Base-by-base conservation (phyloP, 192 early-diverging fungal species). In the Phlyctochytrium bullatum region DNA sequence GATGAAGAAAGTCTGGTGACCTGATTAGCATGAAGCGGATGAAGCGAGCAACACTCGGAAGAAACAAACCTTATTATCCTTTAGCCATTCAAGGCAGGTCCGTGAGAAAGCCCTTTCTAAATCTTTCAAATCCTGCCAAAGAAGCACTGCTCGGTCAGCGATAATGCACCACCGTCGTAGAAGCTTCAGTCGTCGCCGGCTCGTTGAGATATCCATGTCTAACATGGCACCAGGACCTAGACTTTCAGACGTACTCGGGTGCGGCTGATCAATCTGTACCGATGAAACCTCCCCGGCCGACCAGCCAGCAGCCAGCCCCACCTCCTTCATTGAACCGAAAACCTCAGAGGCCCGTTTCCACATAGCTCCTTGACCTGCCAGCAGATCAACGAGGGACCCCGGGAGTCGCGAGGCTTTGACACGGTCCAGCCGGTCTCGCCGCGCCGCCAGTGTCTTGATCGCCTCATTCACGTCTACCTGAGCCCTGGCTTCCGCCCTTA, bases 81-180 rank as follows among this genome's bases (percentile, higher is more conserved):
- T 34, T 17, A 69, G 52, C 68, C 68, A 69, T n/a, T 69, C 68
- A 52, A 63, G 28, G 34, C 68, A 61, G 16, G 29, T 3, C 23
- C 40, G 20, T 14, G 61, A 58, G 61, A 52, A 40, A 3, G 20
- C 50, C 27, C 60, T 27, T 34, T 69, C 68, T 16, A n/a, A 4
- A 14, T 61, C 59, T 1, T 60, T 58, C 28, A 69, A 53, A 14
- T 69, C 68, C 31, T 62, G 40, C 68, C 68, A 69, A 36, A 69
- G 50, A 25, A 62, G 30, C 23, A 27, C 23, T 10, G 61, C 36
- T 6, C 36, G 30, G 6, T 63, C 24, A 17, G 68, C 17, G 24
- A 69, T 54, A 23, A 62, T 34, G 34, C 61, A 60, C 68, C 68
- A 69, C 23, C 68, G 34, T 33, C 62, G 61, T 23, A 69, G 40